These are phyloP conservation scores for Bullera alba DNA, from an alignment of 768 basidiomycete species.

Conservation along the genomic window DNA sequence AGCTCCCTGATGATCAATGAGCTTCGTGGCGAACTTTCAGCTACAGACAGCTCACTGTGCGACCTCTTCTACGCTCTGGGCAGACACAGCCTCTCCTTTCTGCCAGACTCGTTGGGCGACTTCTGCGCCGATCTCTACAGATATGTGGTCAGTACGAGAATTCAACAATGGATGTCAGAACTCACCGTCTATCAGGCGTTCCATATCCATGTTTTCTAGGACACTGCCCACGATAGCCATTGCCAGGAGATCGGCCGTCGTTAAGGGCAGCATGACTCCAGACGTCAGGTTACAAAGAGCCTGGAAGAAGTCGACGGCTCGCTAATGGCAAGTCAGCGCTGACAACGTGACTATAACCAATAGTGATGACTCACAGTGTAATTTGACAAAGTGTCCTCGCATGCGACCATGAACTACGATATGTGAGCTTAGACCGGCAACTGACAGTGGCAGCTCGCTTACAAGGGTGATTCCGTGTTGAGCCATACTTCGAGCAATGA, in stretches of 20 bases:
- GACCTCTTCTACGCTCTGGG: constrained; percentile 95
- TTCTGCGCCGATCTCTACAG: constrained; percentile 75
- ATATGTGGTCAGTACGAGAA: background rate
- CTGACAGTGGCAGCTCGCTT: constrained; percentile 34
- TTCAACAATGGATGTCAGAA: background rate
- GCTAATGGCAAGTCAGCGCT: constrained; percentile 47
- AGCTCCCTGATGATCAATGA: constrained; percentile 53
- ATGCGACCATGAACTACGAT: constrained; percentile 91
- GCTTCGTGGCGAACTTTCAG: no score
- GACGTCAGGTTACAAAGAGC: constrained; percentile 88
- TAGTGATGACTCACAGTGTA: constrained; percentile 28
- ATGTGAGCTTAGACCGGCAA: background rate
- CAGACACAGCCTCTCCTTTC: constrained; percentile 65
- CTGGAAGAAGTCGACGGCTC: constrained; percentile 70
- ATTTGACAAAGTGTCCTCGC: constrained; percentile 62
- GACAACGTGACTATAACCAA: background rate
- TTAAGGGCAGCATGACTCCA: constrained; percentile 90
- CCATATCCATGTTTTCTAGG: constrained; percentile 97
- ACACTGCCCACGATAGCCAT: constrained; percentile 93
- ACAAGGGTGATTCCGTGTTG: constrained; percentile 82
- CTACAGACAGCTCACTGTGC: constrained; percentile 52
- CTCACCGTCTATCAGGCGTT: constrained; percentile 67
- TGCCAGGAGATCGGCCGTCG: constrained; percentile 86
- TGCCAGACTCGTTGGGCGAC: constrained; percentile 79
- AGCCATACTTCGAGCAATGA: constrained; percentile 83